Percentiles rank a stretch among this genome's conserved stretches.
Conservation (phyloP, 78 protist species). For the Goniomonas avonlea region DNA sequence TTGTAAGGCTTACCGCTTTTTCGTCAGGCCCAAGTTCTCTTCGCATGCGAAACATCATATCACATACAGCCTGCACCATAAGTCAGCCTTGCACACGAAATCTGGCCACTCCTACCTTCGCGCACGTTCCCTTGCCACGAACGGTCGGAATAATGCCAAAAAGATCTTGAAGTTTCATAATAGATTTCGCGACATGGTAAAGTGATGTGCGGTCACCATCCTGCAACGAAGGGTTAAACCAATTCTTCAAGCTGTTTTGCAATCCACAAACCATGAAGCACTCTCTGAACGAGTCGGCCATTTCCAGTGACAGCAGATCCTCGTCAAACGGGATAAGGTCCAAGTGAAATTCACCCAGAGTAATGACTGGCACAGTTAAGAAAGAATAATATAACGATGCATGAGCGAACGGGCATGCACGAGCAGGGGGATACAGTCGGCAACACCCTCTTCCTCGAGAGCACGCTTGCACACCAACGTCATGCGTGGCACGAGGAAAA, state of each 20-base stretch:
- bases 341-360: constrained; percentile 35
- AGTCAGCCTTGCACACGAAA: too few species aligned
- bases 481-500: constrained; percentile 61
- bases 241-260: too few species aligned
- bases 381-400: too few species aligned
- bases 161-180: constrained; percentile 69
- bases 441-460: constrained; percentile 72
- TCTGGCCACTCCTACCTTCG: too few species aligned
- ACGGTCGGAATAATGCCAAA: constrained; percentile 74
- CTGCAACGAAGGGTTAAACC: too few species aligned
- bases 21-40: constrained; percentile 18
- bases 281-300: constrained; percentile 44
- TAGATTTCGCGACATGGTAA: constrained; percentile 46
- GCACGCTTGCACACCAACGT: constrained; percentile 61
- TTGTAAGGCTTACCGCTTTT: too few species aligned
- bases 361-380: too few species aligned
- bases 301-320: constrained; percentile 78
- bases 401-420: too few species aligned
- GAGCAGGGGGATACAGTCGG: constrained; percentile 13
- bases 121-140: constrained; percentile 61
- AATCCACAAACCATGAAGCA: too few species aligned
- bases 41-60: constrained; percentile 44
- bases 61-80: constrained; percentile 22
- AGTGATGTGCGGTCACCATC: constrained; percentile 57
- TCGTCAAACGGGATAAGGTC: constrained; percentile 75